phyloP scores from a whole-genome alignment of 345 rosid species.

The Mangifera indica region DNA sequence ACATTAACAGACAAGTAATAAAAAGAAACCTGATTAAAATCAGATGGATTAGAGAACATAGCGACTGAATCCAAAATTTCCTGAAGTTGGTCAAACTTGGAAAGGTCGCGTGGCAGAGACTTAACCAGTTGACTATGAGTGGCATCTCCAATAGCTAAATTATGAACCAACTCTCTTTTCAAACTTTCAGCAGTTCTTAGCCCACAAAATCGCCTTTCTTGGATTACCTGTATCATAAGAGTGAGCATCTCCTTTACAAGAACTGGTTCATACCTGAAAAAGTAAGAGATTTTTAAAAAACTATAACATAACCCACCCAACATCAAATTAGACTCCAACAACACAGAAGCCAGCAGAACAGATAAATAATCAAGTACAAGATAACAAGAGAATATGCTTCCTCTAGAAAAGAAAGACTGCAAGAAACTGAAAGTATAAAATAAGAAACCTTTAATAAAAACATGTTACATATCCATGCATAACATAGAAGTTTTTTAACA shows the following conservation, averaged over 20 bases:
- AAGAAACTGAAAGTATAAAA: too few relatives aligned
- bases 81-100: slow-evolving; percentile 75
- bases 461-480: neutral
- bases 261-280: slow-evolving; percentile 80
- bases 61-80: slow-evolving; percentile 75
- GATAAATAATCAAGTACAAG: neutral
- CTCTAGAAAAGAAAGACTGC: neutral
- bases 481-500: neutral
- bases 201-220: slow-evolving; percentile 93
- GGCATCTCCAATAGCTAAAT: slow-evolving; percentile 85
- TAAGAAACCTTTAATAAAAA: too few relatives aligned
- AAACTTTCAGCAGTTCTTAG: slow-evolving; percentile 63
- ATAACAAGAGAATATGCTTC: neutral
- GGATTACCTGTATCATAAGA: slow-evolving; percentile 78
- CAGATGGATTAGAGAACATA: slow-evolving; percentile 74
- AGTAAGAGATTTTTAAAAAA: slow-evolving; percentile 13
- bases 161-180: slow-evolving; percentile 83
- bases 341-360: slow-evolving; percentile 7
- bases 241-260: slow-evolving; percentile 86
- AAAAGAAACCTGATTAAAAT: slow-evolving; percentile 80
- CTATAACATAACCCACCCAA: neutral
- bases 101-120: slow-evolving; percentile 78
- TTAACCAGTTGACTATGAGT: slow-evolving; percentile 88
- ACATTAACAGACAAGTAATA: slow-evolving; percentile 19
- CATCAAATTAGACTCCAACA: slow-evolving; percentile 5